Evolutionary conservation across 2,329 filamentous ascomycete species (phyloP).

Genomic region (Alternaria triticina): DNA sequence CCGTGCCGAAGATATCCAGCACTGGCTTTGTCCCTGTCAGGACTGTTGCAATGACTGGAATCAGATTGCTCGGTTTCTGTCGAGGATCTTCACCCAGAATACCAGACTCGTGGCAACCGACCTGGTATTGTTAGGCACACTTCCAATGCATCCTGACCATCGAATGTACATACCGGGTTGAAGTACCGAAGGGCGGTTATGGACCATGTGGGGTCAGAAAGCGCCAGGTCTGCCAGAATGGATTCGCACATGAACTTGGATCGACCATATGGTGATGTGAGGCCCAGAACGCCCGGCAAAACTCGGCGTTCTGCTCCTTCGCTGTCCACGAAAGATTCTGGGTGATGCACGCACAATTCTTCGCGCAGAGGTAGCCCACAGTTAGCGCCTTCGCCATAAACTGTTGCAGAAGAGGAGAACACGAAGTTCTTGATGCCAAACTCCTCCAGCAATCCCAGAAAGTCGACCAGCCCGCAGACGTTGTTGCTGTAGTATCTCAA

Average conservation of each 20-base stretch:
- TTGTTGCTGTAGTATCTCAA: slow-evolving; percentile 73
- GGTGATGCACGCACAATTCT: slow-evolving; percentile 61
- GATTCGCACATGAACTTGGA: slow-evolving; percentile 73
- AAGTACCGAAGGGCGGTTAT: slow-evolving; percentile 71
- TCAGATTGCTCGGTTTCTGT: slow-evolving; percentile 67
- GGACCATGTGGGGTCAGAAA: slow-evolving; percentile 66
- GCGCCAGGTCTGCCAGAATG: slow-evolving; percentile 67
- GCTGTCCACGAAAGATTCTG: slow-evolving; percentile 54
- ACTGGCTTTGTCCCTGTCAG: slow-evolving; percentile 61
- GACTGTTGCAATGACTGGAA: slow-evolving; percentile 68
- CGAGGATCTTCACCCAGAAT: slow-evolving; percentile 69
- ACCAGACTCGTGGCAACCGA: slow-evolving; percentile 69
- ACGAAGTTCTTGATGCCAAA: slow-evolving; percentile 70
- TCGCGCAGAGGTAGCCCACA: slow-evolving; percentile 60
- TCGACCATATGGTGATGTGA: slow-evolving; percentile 70
- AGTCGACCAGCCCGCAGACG: slow-evolving; percentile 67
- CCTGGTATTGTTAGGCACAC: slow-evolving; percentile 27
- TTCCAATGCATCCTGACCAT: background rate
- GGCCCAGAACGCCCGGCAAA: slow-evolving; percentile 60
- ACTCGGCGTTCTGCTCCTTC: slow-evolving; percentile 52
- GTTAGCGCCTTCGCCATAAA: slow-evolving; percentile 61
- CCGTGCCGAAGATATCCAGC: slow-evolving; percentile 67
- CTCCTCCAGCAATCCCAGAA: slow-evolving; percentile 63
- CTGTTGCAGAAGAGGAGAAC: slow-evolving; percentile 71
- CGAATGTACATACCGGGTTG: slow-evolving; percentile 58